Base-by-base conservation (phyloP, 331 rosid genomes). In the Malus hybrid region DNA sequence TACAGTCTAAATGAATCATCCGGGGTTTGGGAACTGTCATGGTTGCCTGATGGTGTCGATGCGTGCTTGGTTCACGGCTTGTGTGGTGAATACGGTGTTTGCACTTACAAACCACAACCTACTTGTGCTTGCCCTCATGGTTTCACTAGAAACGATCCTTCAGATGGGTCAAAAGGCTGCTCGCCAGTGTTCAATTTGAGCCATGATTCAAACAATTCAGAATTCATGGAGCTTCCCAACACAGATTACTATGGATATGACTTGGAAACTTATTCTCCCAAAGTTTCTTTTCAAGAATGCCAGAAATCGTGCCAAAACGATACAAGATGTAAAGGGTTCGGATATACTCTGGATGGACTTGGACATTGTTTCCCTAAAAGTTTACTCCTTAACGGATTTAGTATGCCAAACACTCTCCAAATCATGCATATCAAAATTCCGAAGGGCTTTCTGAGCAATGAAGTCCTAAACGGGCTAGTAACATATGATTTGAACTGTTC, bases 101-200 rank as follows among this genome's bases (percentile, higher is more conserved):
- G 87, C 44, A 48, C 36, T 59, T 80, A 80, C 56, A 80, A 57
- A 22, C 77, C 76, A 64, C 52, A 50, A 7, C 76, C 85, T 2
- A 16, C 78, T 28, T 84, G 87, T 63, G 22, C 60, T 18, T 84
- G 85, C 70, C 80, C 84, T 64, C 15, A 18, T 18, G 83, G 80
- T 16, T 84, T 84, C 50, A 18, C 15, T 2, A 15, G 73, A 32
- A 61, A 8, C 0, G 78, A 84, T 69, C 28, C 46, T 32, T 80
- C 83, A 1, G 85, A 84, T 24, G 74, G 83, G 85, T 64, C 78
- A 2, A 81, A 84, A 67, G 87, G 83, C 31, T 84, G 87, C 64
- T 57, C 42, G 12, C 76, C 87, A 22, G 14, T 13, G 22, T 80
- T 74, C 24, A 56, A 76, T 54, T 29, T 76, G 71, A 76, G 71